Evolutionary conservation across 352 stramenopile species (phyloP).

Genomic region (Phytophthora pini): DNA sequence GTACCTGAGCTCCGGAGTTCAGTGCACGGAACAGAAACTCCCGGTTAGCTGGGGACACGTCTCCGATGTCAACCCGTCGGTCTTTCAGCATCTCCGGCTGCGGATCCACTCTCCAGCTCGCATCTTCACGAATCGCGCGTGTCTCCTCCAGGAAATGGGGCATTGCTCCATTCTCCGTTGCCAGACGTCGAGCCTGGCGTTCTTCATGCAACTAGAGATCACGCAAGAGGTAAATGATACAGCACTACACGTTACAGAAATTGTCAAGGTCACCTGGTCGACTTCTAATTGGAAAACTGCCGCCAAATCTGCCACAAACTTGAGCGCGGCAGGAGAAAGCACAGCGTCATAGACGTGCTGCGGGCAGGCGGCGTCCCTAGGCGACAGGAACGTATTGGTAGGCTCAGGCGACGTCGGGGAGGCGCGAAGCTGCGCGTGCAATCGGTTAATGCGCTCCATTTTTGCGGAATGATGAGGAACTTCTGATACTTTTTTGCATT

Average conservation of each 20-base stretch:
- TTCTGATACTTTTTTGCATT: not conserved
- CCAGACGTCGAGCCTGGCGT: conserved; percentile 56
- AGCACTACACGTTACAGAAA: too few species aligned
- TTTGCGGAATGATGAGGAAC: conserved; percentile 6
- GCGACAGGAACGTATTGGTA: conserved; percentile 39
- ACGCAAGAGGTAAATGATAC: not conserved
- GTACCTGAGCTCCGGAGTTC: conserved; percentile 92
- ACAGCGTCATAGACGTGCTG: conserved; percentile 68
- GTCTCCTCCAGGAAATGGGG: conserved; percentile 88
- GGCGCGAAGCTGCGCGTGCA: conserved; percentile 43
- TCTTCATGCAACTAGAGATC: conserved; percentile 58
- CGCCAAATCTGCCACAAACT: conserved; percentile 88
- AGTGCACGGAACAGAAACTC: conserved; percentile 94
- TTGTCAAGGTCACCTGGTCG: conserved; percentile 31
- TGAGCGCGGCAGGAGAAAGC: conserved; percentile 83
- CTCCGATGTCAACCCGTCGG: conserved; percentile 95
- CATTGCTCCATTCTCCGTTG: conserved; percentile 64
- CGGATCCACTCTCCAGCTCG: conserved; percentile 62
- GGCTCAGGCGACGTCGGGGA: not conserved
- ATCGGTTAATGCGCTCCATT: conserved; percentile 53
- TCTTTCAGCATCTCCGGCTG: conserved; percentile 82
- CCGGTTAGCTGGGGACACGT: conserved; percentile 84
- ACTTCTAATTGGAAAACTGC: conserved; percentile 74
- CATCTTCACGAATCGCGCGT: conserved; percentile 66
- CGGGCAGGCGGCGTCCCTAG: conserved; percentile 20